Percentiles rank a stretch among this genome's conserved stretches.
Evolutionary conservation across 139 green algal species (phyloP).

Genomic region (Eudorina sp.): DNA sequence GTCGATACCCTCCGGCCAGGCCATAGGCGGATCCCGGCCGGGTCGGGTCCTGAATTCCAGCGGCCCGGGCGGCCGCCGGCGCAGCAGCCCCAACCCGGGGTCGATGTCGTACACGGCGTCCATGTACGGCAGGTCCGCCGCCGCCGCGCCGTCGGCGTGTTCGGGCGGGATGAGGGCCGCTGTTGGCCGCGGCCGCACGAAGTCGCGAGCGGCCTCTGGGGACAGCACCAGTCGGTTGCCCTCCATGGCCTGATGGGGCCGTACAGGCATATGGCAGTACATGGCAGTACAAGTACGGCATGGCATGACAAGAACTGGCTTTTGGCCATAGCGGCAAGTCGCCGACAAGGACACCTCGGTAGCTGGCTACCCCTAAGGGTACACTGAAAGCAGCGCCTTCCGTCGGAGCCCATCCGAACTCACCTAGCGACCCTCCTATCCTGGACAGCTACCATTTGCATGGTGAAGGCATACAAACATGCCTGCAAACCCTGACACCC

Average conservation of each 20-base stretch:
- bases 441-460: no score
- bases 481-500: no score
- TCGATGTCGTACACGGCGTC: conserved; percentile 38
- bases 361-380: no score
- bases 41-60: neutral
- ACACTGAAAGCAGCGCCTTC: no score
- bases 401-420: no score
- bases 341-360: no score
- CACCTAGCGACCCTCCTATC: no score
- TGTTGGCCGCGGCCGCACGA: neutral
- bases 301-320: neutral
- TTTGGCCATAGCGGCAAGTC: neutral
- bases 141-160: neutral
- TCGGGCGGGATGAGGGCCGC: conserved; percentile 12
- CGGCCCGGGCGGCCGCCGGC: neutral
- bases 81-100: neutral
- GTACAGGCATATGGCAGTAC: neutral
- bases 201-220: conserved; percentile 25
- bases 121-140: conserved; percentile 1
- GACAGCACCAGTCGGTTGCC: conserved; percentile 44
- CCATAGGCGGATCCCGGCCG: conserved; percentile 4
- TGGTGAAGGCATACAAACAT: no score
- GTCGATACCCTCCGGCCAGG: neutral
- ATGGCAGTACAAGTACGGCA: neutral
- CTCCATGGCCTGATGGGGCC: conserved; percentile 17